These are phyloP conservation scores for Oryza rufipogon DNA, from an alignment of 176 grass and related monocot genomes.

Conservation along the genomic window DNA sequence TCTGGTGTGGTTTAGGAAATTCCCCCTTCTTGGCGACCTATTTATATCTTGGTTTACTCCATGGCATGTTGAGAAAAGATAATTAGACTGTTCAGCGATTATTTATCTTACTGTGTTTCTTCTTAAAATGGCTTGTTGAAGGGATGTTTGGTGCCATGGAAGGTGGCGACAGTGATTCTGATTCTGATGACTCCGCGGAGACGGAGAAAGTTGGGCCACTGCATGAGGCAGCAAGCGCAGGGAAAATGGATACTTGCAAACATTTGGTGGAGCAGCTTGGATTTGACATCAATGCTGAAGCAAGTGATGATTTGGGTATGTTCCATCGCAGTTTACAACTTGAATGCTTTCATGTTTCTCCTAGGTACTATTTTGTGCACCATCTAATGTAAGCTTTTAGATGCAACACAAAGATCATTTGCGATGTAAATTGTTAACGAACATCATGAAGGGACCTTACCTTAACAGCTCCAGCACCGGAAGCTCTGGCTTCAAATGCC, in stretches of 20 bases:
- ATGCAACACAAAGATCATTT: too few relatives aligned
- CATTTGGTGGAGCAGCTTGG: conserved; percentile 48
- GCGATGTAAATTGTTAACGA: too few relatives aligned
- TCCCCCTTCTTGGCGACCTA: too few relatives aligned
- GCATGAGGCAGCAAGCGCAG: conserved; percentile 26
- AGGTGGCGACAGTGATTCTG: conserved; percentile 22
- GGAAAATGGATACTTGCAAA: conserved; percentile 28
- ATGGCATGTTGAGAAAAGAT: too few relatives aligned
- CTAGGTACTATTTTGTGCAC: too few relatives aligned
- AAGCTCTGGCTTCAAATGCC: too few relatives aligned
- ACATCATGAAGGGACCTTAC: too few relatives aligned
- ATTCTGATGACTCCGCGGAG: neutral
- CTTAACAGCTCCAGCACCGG: too few relatives aligned
- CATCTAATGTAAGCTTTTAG: too few relatives aligned
- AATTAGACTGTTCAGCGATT: neutral
- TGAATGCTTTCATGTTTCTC: neutral
- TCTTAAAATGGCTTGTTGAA: conserved; percentile 17
- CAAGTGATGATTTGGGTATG: conserved; percentile 4
- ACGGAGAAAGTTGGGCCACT: conserved; percentile 17
- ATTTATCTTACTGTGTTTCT: neutral
- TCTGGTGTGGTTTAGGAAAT: too few relatives aligned
- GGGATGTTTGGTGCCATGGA: conserved; percentile 3
- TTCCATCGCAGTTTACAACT: neutral
- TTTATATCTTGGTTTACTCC: too few relatives aligned
- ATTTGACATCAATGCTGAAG: conserved; percentile 28